Base-by-base conservation (phyloP, 1,139 yeast species). In the Meyerozyma elateridarum region DNA sequence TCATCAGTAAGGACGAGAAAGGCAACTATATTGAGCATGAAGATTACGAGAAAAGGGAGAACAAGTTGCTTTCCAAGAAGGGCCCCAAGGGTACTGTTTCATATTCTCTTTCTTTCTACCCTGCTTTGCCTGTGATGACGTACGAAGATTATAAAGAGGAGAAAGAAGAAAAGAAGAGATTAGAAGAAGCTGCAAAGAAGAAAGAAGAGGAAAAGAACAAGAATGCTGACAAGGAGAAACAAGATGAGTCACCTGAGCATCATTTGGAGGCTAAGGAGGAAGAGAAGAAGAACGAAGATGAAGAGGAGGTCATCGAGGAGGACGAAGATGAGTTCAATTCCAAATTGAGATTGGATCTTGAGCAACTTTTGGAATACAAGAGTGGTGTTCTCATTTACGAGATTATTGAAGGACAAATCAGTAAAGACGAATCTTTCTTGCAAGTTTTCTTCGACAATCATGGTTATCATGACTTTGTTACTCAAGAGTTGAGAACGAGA, bases 1-100 rank as follows among this genome's bases (percentile, higher is more conserved):
- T 85, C 46, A 78, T 91, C 49, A 71, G 73, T 41, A 79, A 75
- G 51, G 73, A 84, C 42, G 83, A 79, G 36, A 66, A 70, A 36
- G 87, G 85, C 11, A 70, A 75, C 38, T 85, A 81, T 46, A 56
- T 76, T 35, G 85, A 79, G 48, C 65, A 73, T 40, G 61, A 73
- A 29, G 82, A 79, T 41, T 61, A 70, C 8, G 74, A 77, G 35
- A 61, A 71, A 42, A 72, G 81, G 46, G 69, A 68, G 6, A 78
- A 80, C 31, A 73, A 74, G 43, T 67, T 91, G 44, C 73, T 81
- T 28, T 76, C 78, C 48, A 77, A 72, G 45, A 83, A 79, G 51
- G 88, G 91, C 12, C 78, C 94, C 27, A 84, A 84, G 62, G 98
- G 98, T 51, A 59, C 70, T 14, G 67, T 91, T 22, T 70, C 77